Evolutionary conservation across 2,329 filamentous ascomycete species (phyloP).

Genomic region (Cryoendolithus antarcticus): DNA sequence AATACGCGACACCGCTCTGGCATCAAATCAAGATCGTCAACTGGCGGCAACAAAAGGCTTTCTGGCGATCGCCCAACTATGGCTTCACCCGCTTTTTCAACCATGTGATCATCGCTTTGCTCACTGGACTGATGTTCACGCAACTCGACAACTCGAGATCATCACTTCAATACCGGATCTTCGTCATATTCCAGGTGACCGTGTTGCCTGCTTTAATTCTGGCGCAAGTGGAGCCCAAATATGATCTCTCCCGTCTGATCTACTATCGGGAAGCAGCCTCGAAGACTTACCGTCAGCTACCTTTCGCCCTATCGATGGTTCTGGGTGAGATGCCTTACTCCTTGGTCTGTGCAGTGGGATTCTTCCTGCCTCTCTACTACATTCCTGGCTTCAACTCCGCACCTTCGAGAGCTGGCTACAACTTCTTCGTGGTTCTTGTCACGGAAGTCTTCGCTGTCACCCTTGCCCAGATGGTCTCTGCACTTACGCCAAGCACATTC

Average conservation of each 20-base stretch:
- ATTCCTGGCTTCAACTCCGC: conserved; percentile 60
- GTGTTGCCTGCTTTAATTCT: conserved; percentile 75
- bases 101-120: conserved; percentile 63
- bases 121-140: conserved; percentile 70
- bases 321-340: conserved; percentile 76
- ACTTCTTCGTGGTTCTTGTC: conserved; percentile 74
- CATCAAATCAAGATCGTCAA: conserved; percentile 71
- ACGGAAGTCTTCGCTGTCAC: conserved; percentile 78
- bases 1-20: conserved; percentile 69
- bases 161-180: conserved; percentile 73
- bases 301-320: conserved; percentile 68
- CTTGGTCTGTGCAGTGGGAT: conserved; percentile 63
- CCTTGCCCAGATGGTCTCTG: conserved; percentile 62
- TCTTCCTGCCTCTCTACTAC: conserved; percentile 77
- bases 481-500: conserved; percentile 65
- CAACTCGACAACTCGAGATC: conserved; percentile 63
- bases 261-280: conserved; percentile 77
- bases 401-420: conserved; percentile 61
- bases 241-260: conserved; percentile 64
- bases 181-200: conserved; percentile 81
- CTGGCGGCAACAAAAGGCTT: conserved; percentile 60
- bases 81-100: conserved; percentile 80
- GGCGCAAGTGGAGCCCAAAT: conserved; percentile 73
- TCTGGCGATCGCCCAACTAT: conserved; percentile 81
- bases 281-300: conserved; percentile 74